These are phyloP conservation scores for Betula pendula DNA, from an alignment of 306 rosid species.

Conservation along the genomic window DNA sequence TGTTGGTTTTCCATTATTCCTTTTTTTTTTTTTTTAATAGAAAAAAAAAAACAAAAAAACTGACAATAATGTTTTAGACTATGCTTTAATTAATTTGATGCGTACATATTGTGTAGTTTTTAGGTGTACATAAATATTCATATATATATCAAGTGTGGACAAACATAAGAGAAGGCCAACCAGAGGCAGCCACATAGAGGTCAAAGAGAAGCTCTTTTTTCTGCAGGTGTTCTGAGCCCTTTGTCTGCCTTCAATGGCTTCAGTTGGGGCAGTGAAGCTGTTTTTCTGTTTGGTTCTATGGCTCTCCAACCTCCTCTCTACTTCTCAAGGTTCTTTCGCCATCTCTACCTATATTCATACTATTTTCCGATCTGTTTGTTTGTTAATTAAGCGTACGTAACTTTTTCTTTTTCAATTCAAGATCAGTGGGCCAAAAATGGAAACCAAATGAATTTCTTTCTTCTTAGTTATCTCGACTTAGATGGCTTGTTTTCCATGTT, in stretches of 20 bases:
- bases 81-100: not conserved
- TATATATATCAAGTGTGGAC: slow-evolving; percentile 21
- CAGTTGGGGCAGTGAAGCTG: slow-evolving; percentile 49
- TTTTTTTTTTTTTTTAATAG: too few relatives aligned
- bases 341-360: not conserved
- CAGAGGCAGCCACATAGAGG: slow-evolving; percentile 70
- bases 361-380: not conserved
- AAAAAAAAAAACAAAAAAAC: too few relatives aligned
- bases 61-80: not conserved
- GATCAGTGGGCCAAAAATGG: not conserved
- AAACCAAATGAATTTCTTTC: not conserved
- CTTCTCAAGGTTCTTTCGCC: slow-evolving; percentile 61
- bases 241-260: slow-evolving; percentile 61
- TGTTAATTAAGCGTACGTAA: too few relatives aligned
- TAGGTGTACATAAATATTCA: too few relatives aligned
- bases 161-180: slow-evolving; percentile 85
- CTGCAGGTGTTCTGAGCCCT: slow-evolving; percentile 51
- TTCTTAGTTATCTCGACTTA: not conserved
- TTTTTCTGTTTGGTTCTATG: slow-evolving; percentile 38
- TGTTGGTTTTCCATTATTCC: slow-evolving; percentile 8
- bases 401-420: not conserved
- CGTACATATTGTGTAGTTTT: not conserved
- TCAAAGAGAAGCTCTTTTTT: slow-evolving; percentile 45
- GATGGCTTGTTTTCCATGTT: not conserved
- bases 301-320: slow-evolving; percentile 38